Base-by-base conservation (phyloP, 177 flowering plant genomes). In the Viscum album region DNA sequence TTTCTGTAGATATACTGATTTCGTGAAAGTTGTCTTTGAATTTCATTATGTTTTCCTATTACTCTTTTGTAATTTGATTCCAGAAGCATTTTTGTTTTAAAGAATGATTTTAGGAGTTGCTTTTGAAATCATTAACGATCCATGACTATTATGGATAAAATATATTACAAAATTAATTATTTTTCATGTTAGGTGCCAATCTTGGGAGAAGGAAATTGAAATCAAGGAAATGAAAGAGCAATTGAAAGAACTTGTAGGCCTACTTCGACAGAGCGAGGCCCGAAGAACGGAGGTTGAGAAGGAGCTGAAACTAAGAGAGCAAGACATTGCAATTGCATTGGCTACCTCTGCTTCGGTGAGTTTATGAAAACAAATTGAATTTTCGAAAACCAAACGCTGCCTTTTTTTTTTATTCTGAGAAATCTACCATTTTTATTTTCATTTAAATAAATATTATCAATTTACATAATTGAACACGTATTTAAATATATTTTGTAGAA, bases 141-240 rank as follows among this genome's bases (percentile, higher is more conserved):
- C n/a, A n/a, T n/a, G n/a, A n/a, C n/a, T n/a, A n/a, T n/a, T n/a
- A n/a, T n/a, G n/a, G n/a, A n/a, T n/a, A n/a, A n/a, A n/a, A n/a
- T n/a, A n/a, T n/a, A n/a, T n/a, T n/a, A n/a, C n/a, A n/a, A n/a
- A n/a, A n/a, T n/a, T n/a, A n/a, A n/a, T n/a, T n/a, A n/a, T n/a
- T n/a, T n/a, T n/a, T n/a, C 35, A 73, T 64, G 52, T 67, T 79
- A 92, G 97, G 78, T 92, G 97, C 77, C 90, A 86, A 45, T 32
- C 83, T 64, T 87, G 92, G 93, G 99, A 89, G 68, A 86, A 82
- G 66, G 96, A 92, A 66, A 73, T 87, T 70, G 97, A 92, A 75
- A 83, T 85, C 71, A 90, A 86, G 76, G 97, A 88, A 80, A 85
- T 89, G 86, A 85, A 89, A 81, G 97, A 92, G 67, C 94, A 95